Conservation (phyloP, 768 basidiomycete genomes). For the Cyclocybe cylindracea region DNA sequence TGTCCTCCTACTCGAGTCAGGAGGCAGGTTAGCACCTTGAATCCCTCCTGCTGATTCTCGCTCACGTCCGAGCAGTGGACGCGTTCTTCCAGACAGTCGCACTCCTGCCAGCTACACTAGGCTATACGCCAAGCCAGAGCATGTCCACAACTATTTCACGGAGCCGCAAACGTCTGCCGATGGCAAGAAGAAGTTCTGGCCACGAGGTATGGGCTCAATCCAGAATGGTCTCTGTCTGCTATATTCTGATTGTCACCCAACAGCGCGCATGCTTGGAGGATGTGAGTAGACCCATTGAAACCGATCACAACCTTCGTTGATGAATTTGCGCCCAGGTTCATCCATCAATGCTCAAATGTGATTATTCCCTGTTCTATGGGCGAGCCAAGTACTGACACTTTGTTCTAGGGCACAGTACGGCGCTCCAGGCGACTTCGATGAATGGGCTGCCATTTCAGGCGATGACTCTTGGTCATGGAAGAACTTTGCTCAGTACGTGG, state of each 20-base stretch:
- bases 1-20: slow-evolving; percentile 59
- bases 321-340: slow-evolving; percentile 41
- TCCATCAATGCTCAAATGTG: slow-evolving; percentile 65
- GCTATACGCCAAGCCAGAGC: slow-evolving; percentile 39
- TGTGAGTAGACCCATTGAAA: slow-evolving; percentile 42
- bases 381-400: not conserved
- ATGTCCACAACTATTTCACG: slow-evolving; percentile 53
- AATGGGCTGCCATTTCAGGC: slow-evolving; percentile 55
- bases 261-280: slow-evolving; percentile 68
- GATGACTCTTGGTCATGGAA: slow-evolving; percentile 66
- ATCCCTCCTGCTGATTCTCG: not conserved
- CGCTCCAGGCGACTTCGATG: slow-evolving; percentile 68
- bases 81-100: slow-evolving; percentile 34
- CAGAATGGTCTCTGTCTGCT: not conserved
- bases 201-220: slow-evolving; percentile 46
- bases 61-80: slow-evolving; percentile 36
- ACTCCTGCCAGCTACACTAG: slow-evolving; percentile 40
- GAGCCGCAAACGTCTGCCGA: slow-evolving; percentile 53
- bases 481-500: slow-evolving; percentile 45
- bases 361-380: not conserved
- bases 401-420: slow-evolving; percentile 58
- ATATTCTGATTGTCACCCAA: not conserved
- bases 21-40: slow-evolving; percentile 46
- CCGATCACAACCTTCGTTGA: not conserved
- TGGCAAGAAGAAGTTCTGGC: slow-evolving; percentile 55